Evolutionary conservation across 2,329 filamentous ascomycete genomes (phyloP), one percentile per base, ranked within the genome.

Genomic region (Calonectria hongkongensis): DNA sequence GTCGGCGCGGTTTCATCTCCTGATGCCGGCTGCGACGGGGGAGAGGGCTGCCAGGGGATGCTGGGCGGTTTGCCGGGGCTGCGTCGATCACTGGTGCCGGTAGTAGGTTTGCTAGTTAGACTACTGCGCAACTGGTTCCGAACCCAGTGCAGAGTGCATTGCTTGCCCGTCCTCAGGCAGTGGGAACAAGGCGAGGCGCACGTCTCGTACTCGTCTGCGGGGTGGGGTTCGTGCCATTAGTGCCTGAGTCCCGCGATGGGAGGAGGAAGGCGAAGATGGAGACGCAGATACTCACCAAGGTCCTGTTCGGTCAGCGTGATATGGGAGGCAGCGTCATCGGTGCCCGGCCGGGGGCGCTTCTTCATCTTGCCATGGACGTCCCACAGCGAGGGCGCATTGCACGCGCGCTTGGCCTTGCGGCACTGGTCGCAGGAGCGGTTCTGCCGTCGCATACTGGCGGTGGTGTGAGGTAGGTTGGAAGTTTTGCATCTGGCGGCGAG

Each of bases 371-470:
- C 75, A 27, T 79, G 74, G 28, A 79, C 77, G n/a, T 79, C 75
- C 78, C 78, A 79, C 21, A 79, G 60, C 4, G 77, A 79, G 25
- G 77, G 77, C 69, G 77, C 77, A 66, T 79, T 78, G 62, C 78
- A 79, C 68, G 78, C 78, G 50, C 78, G 75, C 67, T 79, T 79
- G 68, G 78, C 78, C 75, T 79, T 79, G 58, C 78, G 76, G 68
- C 78, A 79, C 71, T 79, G 78, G 58, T 79, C 78, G 72, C 78
- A 79, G 64, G 78, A 79, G 33, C 78, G 78, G 65, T 79, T 79
- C 62, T 79, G 78, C 27, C 78, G 78, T 71, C 78, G 77, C 78
- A 79, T 79, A 28, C 28, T 73, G 39, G 67, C 51, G 45, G 27
- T 63, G 27, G 58, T 25, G 41, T 47, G 41, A 63, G 39, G 41